Base-by-base conservation (phyloP, 345 rosid genomes). In the Populus tremula region DNA sequence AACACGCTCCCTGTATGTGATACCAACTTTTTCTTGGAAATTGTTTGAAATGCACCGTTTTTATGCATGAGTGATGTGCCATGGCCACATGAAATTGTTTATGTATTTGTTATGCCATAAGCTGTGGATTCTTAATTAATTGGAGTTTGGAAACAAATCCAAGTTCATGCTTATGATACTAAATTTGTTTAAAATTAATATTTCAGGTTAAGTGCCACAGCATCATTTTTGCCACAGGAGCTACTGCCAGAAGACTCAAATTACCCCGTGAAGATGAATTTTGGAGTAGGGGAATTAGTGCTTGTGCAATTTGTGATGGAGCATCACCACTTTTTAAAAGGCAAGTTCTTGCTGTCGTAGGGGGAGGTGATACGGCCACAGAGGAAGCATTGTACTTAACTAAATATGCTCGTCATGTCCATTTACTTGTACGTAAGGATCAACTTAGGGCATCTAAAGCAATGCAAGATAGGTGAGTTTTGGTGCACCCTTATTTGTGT, bases 221-320 rank as follows among this genome's bases (percentile, higher is more conserved):
- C 80, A 10, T 95, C 49, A 87, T 95, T 73, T 92, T 50, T 78
- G 99, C 99, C 20, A 95, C 99, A 8, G 99, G 98, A 84, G 99
- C 99, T 86, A 92, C 97, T 41, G 97, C 99, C 38, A 87, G 81
- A 83, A 90, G 93, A 84, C 90, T 95, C 36, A 76, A 81, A 20
- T 81, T 95, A 82, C 99, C 99, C 54, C 93, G 91, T 66, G 99
- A 93, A 76, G 99, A 95, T 79, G 97, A 95, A 77, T 95, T 95
- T 77, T 95, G 99, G 99, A 93, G 99, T 87, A 90, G 94, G 81
- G 99, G 99, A 83, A 95, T 95, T 23, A 95, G 99, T 85, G 99
- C 99, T 71, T 95, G 98, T 84, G 99, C 99, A 54, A 95, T 93
- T 70, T 95, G 98, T 82, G 99, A 95, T 88, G 99, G 99, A 73